Conservation (phyloP, 257 asterid genomes). For the Cruciata laevipes region DNA sequence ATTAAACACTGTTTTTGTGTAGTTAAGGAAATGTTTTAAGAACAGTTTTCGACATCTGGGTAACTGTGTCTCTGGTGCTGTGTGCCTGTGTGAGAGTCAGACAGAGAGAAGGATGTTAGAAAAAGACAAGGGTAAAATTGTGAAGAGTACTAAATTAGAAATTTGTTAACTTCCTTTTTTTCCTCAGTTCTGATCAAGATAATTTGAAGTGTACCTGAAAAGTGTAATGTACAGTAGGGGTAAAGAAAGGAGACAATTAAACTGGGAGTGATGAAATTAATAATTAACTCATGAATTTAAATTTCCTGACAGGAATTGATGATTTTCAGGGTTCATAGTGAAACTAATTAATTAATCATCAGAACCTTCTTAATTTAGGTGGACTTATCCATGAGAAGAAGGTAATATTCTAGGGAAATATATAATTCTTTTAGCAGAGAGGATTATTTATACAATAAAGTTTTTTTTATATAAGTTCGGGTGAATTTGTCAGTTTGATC, state of each 20-base stretch:
- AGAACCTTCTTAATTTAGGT: background rate
- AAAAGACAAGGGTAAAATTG: constrained; percentile 1
- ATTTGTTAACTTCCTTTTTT: background rate
- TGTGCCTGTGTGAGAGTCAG: background rate
- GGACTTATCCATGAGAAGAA: background rate
- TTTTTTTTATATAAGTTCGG: too few relatives aligned
- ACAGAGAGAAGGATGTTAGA: background rate
- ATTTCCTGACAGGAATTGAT: background rate
- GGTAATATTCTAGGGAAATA: background rate
- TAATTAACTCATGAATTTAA: background rate
- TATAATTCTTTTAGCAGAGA: too few relatives aligned
- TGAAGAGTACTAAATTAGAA: background rate
- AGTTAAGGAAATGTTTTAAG: background rate
- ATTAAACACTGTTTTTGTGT: background rate
- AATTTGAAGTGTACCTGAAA: background rate
- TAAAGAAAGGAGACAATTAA: background rate
- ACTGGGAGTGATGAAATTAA: background rate
- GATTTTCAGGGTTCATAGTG: background rate
- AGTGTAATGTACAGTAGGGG: background rate
- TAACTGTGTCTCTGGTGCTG: background rate
- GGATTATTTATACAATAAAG: too few relatives aligned
- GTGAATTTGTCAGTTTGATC: background rate
- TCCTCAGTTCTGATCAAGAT: background rate
- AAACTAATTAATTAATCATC: background rate
- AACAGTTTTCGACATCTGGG: background rate